Evolutionary conservation across 2,329 filamentous ascomycete species (phyloP).

Genomic region (Aspergillus novofumigatus): DNA sequence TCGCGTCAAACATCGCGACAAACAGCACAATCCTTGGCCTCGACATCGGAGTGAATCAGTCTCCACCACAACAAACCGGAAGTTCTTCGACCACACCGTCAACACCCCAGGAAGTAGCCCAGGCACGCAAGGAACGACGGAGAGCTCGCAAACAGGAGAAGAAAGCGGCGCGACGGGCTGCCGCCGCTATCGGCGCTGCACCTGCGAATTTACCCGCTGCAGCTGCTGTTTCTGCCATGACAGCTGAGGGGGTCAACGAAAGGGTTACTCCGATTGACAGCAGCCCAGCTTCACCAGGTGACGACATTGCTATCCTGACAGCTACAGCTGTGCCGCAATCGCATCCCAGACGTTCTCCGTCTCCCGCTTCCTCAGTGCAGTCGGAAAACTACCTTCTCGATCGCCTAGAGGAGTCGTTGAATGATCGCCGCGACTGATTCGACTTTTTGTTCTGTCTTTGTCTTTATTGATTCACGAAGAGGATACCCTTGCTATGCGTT

Average conservation of each 20-base stretch:
- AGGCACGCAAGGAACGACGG: conserved; percentile 15
- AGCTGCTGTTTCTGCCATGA: conserved; percentile 1
- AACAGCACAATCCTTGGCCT: conserved; percentile 19
- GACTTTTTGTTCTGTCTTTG: not conserved
- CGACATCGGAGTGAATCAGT: conserved; percentile 9
- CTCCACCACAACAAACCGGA: not conserved
- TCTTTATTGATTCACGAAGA: conserved; percentile 2
- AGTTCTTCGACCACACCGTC: not conserved
- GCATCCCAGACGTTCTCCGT: conserved; percentile 10
- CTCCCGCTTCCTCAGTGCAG: conserved; percentile 13
- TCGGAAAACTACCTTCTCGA: conserved; percentile 23
- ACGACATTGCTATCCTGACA: not conserved
- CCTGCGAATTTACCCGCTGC: not conserved
- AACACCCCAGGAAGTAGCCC: conserved; percentile 2
- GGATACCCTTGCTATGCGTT: not conserved
- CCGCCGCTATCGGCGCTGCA: not conserved
- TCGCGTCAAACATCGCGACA: not conserved
- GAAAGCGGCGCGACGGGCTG: conserved; percentile 6
- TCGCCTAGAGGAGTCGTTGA: conserved; percentile 22
- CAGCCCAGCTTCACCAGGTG: not conserved
- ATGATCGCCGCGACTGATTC: not conserved
- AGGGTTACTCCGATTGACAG: not conserved
- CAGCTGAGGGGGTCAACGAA: not conserved
- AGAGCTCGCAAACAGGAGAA: conserved; percentile 21
- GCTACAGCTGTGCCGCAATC: not conserved